These are phyloP conservation scores for Coemansia reversa DNA, from an alignment of 192 early-diverging fungal species.

Conservation along the genomic window DNA sequence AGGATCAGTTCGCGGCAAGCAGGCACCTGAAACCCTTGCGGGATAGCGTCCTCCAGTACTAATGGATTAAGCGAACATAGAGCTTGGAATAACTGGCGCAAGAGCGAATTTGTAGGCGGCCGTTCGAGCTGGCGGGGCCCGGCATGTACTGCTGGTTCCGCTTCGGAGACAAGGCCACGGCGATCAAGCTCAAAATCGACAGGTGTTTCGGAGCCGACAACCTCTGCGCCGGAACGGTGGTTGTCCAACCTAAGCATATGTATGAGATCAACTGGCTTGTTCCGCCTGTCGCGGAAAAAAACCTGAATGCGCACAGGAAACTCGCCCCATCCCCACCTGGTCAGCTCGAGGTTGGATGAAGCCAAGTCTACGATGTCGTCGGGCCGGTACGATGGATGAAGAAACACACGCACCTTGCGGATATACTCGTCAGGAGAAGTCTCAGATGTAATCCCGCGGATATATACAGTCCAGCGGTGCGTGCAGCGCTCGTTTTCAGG, in stretches of 20 bases:
- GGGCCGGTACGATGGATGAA: conserved; percentile 88
- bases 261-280: conserved; percentile 83
- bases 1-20: conserved; percentile 11
- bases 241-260: conserved; percentile 81
- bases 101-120: conserved; percentile 14
- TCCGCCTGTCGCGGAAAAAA: conserved; percentile 76
- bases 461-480: conserved; percentile 91
- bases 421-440: conserved; percentile 64
- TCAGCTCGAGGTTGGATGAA: conserved; percentile 77
- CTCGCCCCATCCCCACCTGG: conserved; percentile 93
- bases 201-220: conserved; percentile 69
- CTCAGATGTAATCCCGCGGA: conserved; percentile 60
- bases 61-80: conserved; percentile 30
- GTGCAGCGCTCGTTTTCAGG: conserved; percentile 59
- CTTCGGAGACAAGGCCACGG: conserved; percentile 15
- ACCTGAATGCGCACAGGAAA: conserved; percentile 82
- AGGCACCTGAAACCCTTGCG: conserved; percentile 4
- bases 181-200: conserved; percentile 86
- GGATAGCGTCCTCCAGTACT: conserved; percentile 23
- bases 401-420: conserved; percentile 76
- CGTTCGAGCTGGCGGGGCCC: not conserved
- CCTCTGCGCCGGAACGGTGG: conserved; percentile 63
- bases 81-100: conserved; percentile 3
- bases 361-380: conserved; percentile 83
- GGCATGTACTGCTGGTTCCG: not conserved